Evolutionary conservation across 305 asterid species (phyloP), one percentile per base, ranked within the genome.

Genomic region (Petunia hybrid): DNA sequence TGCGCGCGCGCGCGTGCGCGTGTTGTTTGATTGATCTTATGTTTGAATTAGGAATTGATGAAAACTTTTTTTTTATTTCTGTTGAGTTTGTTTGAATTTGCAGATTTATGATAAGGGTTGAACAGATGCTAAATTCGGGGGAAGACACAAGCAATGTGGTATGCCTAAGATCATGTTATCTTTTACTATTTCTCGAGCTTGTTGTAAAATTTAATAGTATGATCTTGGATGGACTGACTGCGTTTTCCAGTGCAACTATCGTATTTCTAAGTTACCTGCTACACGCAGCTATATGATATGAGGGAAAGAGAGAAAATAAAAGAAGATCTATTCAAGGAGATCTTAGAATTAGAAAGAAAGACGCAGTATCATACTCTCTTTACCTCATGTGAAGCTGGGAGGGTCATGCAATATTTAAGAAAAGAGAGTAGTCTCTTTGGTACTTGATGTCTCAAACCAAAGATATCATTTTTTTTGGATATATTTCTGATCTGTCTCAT

Each of bases 361-460:
- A 31, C 9, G 4, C 22, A 45, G 36, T 16, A 16, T 70, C 6
- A 12, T 70, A n/a, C n/a, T n/a, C n/a, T n/a, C n/a, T n/a, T n/a
- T n/a, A n/a, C n/a, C n/a, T n/a, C n/a, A n/a, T n/a, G n/a, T n/a
- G n/a, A n/a, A n/a, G n/a, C n/a, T n/a, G n/a, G n/a, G n/a, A n/a
- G n/a, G n/a, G n/a, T n/a, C 31, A 43, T 16, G 60, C 16, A 31
- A 31, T 70, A 46, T 10, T 45, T 48, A 70, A 31, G 3, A 31
- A 22, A 31, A 12, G 62, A 48, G 22, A 71, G 6, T 35, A 71
- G 5, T 71, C 78, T 10, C 31, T 12, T 71, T 35, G 35, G 61
- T 31, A 71, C 43, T 71, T 53, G 41, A 16, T 16, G 55, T 40
- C 76, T 69, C 57, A 45, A 69, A 69, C 35, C 22, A 65, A 69